Evolutionary conservation across 345 rosid species (phyloP), one percentile per base, ranked within the genome.

Genomic region (Odontarrhena argentea): DNA sequence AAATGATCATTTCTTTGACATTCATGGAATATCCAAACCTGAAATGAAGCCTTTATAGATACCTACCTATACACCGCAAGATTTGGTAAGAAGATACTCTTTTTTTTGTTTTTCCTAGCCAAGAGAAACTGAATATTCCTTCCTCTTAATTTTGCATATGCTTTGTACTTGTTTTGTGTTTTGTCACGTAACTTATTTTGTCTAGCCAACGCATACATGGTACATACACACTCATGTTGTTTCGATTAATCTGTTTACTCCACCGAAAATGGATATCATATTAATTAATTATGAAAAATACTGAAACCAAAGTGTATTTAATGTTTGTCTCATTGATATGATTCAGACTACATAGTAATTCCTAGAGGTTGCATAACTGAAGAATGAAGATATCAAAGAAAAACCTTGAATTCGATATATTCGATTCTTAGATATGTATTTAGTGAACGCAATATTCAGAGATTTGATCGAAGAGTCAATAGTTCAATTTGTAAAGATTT

Each of bases 121-220:
- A 35, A 44, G 22, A 54, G 43, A 45, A 54, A 46, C 7, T 71
- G 69, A 63, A 63, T 54, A 46, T 63, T 28, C 75, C 12, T 45
- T 46, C 15, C 24, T 45, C 42, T 46, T 7, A 32, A 55, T 46
- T 35, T 35, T 45, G 69, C 50, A 63, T 57, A 70, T 70, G 63
- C 75, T 30, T 43, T 60, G 18, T 60, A 50, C 38, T 47, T 25
- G 6, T 36, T 3, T 9, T 32, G 35, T 11, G 36, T 24, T 14
- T 57, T 66, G 54, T 55, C 24, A 50, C 60, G 8, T 51, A 18
- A 51, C 46, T 22, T 50, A 8, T 40, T 37, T 35, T 13, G 66
- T 60, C 24, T 51, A 41, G 35, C 50, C 28, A 11, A 50, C 60
- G 36, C 45, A 14, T 8, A 18, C 22, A 1, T 18, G 1, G 22